Conservation (phyloP, 805 yeast species). For the Brettanomyces custersianus region DNA sequence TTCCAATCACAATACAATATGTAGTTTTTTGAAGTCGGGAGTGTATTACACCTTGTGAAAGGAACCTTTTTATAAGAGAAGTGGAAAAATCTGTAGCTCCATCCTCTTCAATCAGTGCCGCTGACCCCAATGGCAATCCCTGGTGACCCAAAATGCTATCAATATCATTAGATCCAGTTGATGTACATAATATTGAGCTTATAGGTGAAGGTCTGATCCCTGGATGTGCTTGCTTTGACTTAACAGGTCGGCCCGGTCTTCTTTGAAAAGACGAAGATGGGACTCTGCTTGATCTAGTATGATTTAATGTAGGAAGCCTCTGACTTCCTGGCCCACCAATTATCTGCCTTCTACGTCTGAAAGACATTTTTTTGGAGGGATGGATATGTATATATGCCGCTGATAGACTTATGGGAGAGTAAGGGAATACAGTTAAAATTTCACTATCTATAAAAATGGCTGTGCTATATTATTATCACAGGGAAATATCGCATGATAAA, state of each 20-base stretch:
- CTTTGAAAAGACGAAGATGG: too few species aligned
- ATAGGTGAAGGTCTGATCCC: conserved; percentile 70
- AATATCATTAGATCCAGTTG: conserved; percentile 72
- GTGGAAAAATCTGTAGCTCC: conserved; percentile 85
- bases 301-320: conserved; percentile 5
- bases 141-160: conserved; percentile 71
- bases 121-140: conserved; percentile 75
- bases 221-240: conserved; percentile 29
- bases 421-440: too few species aligned
- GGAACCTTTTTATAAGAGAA: conserved; percentile 57
- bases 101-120: conserved; percentile 67
- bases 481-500: too few species aligned
- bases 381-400: too few species aligned
- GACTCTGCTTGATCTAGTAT: too few species aligned
- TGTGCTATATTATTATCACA: too few species aligned
- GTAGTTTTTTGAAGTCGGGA: conserved; percentile 35
- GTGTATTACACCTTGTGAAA: conserved; percentile 70
- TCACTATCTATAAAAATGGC: too few species aligned
- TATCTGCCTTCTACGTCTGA: conserved; percentile 49
- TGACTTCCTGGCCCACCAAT: conserved; percentile 15
- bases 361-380: conserved; percentile 53
- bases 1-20: conserved; percentile 58
- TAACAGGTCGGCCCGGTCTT: background rate
- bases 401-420: too few species aligned
- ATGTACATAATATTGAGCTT: conserved; percentile 65